A percentile compares a stretch with the other conserved stretches of the same genome.
Evolutionary conservation across 352 stramenopile species (phyloP).

Genomic region (Nothophytophthora sp.): DNA sequence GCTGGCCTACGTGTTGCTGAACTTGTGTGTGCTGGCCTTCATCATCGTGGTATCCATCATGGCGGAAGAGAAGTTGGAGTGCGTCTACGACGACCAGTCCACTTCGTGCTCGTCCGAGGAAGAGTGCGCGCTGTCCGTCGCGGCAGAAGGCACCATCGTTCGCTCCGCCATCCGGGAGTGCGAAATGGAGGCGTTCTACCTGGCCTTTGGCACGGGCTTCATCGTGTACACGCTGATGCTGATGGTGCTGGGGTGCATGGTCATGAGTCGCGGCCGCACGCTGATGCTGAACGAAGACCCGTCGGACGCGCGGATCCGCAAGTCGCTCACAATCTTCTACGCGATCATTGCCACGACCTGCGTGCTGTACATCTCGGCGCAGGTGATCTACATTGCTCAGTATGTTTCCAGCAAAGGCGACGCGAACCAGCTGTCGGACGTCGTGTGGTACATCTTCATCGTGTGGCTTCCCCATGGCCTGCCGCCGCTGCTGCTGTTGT

Average conservation of each 20-base stretch:
- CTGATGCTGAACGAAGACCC: conserved; percentile 89
- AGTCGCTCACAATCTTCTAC: conserved; percentile 89
- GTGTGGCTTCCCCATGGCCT: conserved; percentile 81
- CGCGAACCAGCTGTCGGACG: conserved; percentile 70
- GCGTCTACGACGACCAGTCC: conserved; percentile 69
- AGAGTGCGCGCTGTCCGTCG: conserved; percentile 57
- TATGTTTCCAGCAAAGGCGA: conserved; percentile 66
- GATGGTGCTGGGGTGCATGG: conserved; percentile 86
- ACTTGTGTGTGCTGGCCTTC: conserved; percentile 60
- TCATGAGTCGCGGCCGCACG: conserved; percentile 82
- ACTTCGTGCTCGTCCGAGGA: conserved; percentile 52
- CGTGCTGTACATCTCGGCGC: conserved; percentile 84
- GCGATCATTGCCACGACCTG: conserved; percentile 86
- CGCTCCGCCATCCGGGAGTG: conserved; percentile 71
- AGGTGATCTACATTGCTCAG: conserved; percentile 89
- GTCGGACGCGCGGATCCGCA: conserved; percentile 77
- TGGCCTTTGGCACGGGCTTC: conserved; percentile 75
- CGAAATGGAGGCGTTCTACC: conserved; percentile 80
- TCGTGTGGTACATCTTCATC: conserved; percentile 89
- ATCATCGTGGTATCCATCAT: conserved; percentile 64
- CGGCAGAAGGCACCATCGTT: conserved; percentile 67
- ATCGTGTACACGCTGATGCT: conserved; percentile 86
- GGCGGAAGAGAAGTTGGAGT: conserved; percentile 59
- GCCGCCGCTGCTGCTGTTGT: conserved; percentile 75
- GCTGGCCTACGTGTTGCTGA: conserved; percentile 69